Percentiles rank a stretch among this genome's conserved stretches.
Evolutionary conservation across 441 rosid genomes (phyloP).

Genomic region (Erodium chrysanthum): DNA sequence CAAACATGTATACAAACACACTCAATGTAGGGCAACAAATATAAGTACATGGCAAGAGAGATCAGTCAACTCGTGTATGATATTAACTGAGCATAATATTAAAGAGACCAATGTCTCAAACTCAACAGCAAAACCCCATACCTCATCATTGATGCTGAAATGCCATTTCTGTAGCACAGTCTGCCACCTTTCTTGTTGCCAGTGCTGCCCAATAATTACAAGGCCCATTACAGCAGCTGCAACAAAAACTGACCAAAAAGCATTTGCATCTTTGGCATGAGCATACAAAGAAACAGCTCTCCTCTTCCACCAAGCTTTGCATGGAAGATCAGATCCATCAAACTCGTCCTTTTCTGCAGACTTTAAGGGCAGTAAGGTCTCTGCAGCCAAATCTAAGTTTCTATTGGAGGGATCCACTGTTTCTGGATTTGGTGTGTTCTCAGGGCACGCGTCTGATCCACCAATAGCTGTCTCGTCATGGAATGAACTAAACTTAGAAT

Average conservation of each 20-base stretch:
- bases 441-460: slow-evolving; percentile 36
- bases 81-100: not conserved
- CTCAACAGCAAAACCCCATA: slow-evolving; percentile 16
- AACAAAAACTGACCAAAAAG: slow-evolving; percentile 82
- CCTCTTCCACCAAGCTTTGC: slow-evolving; percentile 94
- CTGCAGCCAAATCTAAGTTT: slow-evolving; percentile 27
- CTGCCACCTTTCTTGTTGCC: slow-evolving; percentile 95
- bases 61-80: not conserved
- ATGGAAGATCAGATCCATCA: slow-evolving; percentile 42
- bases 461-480: slow-evolving; percentile 37
- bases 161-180: slow-evolving; percentile 77
- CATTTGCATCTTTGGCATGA: slow-evolving; percentile 76
- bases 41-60: not conserved
- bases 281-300: slow-evolving; percentile 56
- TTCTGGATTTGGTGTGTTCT: slow-evolving; percentile 27
- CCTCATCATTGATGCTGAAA: slow-evolving; percentile 58
- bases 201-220: slow-evolving; percentile 78
- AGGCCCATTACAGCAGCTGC: slow-evolving; percentile 92
- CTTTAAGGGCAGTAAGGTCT: slow-evolving; percentile 25
- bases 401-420: slow-evolving; percentile 31
- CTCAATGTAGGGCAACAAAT: not conserved
- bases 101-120: not conserved
- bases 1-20: not conserved
- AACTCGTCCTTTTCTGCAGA: slow-evolving; percentile 30
- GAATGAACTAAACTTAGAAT: slow-evolving; percentile 39